Evolutionary conservation across 495 filamentous ascomycete genomes (phyloP).

Genomic region (Collariella sp.): DNA sequence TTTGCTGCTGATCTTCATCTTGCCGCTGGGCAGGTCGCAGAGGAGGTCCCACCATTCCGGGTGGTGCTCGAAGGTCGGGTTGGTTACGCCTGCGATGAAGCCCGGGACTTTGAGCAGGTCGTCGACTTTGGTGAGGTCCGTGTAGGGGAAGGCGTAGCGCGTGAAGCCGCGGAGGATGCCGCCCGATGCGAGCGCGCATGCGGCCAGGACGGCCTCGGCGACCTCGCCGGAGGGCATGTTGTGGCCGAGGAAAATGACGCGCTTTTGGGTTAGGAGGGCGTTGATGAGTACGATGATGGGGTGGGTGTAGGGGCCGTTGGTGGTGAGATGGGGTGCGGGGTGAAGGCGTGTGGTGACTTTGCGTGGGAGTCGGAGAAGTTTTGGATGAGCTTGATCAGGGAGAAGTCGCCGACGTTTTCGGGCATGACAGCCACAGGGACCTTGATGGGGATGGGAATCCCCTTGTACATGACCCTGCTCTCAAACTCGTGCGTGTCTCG

Average conservation of each 20-base stretch:
- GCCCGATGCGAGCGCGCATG: conserved; percentile 89
- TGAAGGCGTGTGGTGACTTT: conserved; percentile 75
- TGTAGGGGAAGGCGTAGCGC: conserved; percentile 97
- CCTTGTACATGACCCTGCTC: conserved; percentile 86
- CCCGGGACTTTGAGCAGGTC: conserved; percentile 91
- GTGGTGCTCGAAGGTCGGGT: conserved; percentile 89
- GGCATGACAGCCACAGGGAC: conserved; percentile 86
- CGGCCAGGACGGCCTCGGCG: conserved; percentile 87
- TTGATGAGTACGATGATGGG: conserved; percentile 71
- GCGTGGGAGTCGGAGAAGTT: conserved; percentile 78
- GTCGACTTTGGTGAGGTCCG: conserved; percentile 94
- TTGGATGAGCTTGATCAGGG: conserved; percentile 91
- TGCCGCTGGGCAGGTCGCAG: conserved; percentile 83
- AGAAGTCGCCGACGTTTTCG: conserved; percentile 96
- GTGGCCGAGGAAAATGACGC: conserved; percentile 91
- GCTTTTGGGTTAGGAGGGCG: conserved; percentile 88
- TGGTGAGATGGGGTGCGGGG: conserved; percentile 90
- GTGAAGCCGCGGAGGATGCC: conserved; percentile 91
- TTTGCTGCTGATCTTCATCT: conserved; percentile 83
- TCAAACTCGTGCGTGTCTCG: conserved; percentile 97
- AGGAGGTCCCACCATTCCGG: conserved; percentile 98
- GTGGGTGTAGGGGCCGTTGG: conserved; percentile 70
- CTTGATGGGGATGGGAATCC: conserved; percentile 92
- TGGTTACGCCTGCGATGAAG: conserved; percentile 97
- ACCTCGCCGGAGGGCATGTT: conserved; percentile 90